phyloP scores from a whole-genome alignment of 2,329 filamentous ascomycete species.

The Hypoxylon rubiginosum region DNA sequence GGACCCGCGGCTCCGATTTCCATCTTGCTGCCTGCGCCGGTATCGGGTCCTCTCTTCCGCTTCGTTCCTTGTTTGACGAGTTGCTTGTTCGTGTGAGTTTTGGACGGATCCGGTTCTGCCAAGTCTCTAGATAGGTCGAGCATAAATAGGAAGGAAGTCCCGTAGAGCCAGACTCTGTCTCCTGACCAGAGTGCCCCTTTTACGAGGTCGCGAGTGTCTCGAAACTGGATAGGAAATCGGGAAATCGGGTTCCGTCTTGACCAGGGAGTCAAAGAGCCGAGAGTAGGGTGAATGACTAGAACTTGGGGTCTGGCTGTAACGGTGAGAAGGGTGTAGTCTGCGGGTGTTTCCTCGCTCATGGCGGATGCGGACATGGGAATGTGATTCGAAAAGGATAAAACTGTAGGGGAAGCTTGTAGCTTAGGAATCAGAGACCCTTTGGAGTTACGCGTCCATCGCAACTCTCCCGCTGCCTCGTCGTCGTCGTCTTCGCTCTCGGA shows the following conservation, averaged over 20 bases:
- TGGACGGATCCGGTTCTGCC: slow-evolving; percentile 52
- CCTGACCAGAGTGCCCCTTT: slow-evolving; percentile 90
- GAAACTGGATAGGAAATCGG: slow-evolving; percentile 80
- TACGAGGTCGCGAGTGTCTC: slow-evolving; percentile 79
- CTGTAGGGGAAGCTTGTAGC: slow-evolving; percentile 73
- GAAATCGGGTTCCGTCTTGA: slow-evolving; percentile 84
- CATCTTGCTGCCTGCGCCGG: slow-evolving; percentile 68
- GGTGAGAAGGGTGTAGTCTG: slow-evolving; percentile 65
- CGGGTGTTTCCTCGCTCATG: slow-evolving; percentile 44
- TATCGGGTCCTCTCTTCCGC: slow-evolving; percentile 66
- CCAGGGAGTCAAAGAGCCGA: slow-evolving; percentile 86
- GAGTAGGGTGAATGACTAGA: slow-evolving; percentile 82
- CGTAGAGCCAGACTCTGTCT: slow-evolving; percentile 86
- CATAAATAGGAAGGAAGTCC: slow-evolving; percentile 90
- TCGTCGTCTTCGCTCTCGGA: slow-evolving; percentile 58
- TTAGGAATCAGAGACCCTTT: slow-evolving; percentile 77
- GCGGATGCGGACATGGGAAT: slow-evolving; percentile 53
- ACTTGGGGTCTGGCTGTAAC: slow-evolving; percentile 73
- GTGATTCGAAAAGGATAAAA: slow-evolving; percentile 75
- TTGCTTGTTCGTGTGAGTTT: slow-evolving; percentile 48
- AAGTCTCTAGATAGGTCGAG: slow-evolving; percentile 85
- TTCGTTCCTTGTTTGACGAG: slow-evolving; percentile 58
- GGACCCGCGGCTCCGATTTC: slow-evolving; percentile 55
- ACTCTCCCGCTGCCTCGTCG: slow-evolving; percentile 58
- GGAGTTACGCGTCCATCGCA: slow-evolving; percentile 83